Evolutionary conservation across 2,329 filamentous ascomycete species (phyloP), one percentile per base, ranked within the genome.

Genomic region (Fusarium proliferatum): DNA sequence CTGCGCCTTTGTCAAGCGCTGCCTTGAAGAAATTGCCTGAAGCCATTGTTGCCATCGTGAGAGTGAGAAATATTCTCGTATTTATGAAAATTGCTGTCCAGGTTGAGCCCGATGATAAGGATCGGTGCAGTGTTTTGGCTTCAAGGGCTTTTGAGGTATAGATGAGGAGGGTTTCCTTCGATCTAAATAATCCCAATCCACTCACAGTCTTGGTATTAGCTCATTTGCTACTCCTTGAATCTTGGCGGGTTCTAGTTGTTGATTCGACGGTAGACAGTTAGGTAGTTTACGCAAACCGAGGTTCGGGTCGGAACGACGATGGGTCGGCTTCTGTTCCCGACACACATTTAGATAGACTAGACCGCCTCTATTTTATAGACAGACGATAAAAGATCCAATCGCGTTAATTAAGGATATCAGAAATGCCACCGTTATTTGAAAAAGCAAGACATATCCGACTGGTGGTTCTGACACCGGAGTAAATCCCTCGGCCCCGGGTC

Each of bases 181-280:
- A 49, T 28, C 10, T 17, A 36, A 13, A 36, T 36, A 49, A 17
- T 3, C 10, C 15, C 21, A 19, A n/a, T 28, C 2, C 2, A 30
- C 21, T 13, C 4, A 30, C 1, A 23, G 11, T 19, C 15, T 3
- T 3, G 6, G 26, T 4, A 5, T 3, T 41, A 28, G 23, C 1
- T 17, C 3, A 30, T n/a, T 8, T 1, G 26, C 11, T 28, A 19
- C 2, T 2, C 7, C 12, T 12, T n/a, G 2, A 0, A 1, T 30
- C 42, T 23, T 42, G 9, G 7, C 7, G 51, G 13, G 2, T 12
- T 41, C 9, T 13, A 28, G 9, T 17, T 26, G 19, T n/a, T 9
- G 21, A 28, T 5, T 53, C 19, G 13, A 39, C 23, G 7, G 36
- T 11, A 26, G n/a, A 36, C 6, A 36, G 9, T 21, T 16, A 11